Base-by-base conservation (phyloP, 352 stramenopile genomes). In the Phytophthora pistaciae region DNA sequence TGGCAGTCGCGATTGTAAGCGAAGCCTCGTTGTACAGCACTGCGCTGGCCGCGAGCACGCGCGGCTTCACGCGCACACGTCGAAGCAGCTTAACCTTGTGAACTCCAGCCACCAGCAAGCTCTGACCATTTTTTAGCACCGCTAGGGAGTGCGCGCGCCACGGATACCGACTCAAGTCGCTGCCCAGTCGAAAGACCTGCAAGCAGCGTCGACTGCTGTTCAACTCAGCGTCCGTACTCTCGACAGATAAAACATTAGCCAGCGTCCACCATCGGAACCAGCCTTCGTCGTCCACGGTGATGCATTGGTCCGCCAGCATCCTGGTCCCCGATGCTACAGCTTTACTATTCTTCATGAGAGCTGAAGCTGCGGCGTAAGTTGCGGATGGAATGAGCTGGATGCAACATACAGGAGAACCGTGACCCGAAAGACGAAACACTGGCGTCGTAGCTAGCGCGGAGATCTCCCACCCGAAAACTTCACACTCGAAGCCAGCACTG, bases 241-340 rank as follows among this genome's bases (percentile, higher is more conserved):
- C 88, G 16, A 84, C 80, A 0, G 85, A 88, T 3, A 91, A 63
- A 7, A 93, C 79, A 40, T 90, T 84, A 10, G 74, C 71, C 18
- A 95, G 72, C 16, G 85, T 93, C 85, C 88, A 95, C 88, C 88
- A 95, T 64, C 90, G 91, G 66, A 95, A 93, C 82, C 85, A 95
- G 31, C 88, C 88, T 23, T 92, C 88, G 56, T 95, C 85, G 38
- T 95, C 88, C 38, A 93, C 78, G 0, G 84, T 93, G 21, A 95
- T 87, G 20, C 80, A 88, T 60, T 95, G 88, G 29, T 92, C 85
- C 0, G 75, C 84, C 0, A 93, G 56, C 31, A 87, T 57, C 20
- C 71, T 54, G 8, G 52, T 72, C 25, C 50, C 58, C 1, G 66
- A 72, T 7, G 61, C 18, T 7, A 63, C 71, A 6, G 60, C 21